Percentiles rank a stretch among this genome's conserved stretches.
Evolutionary conservation across 768 basidiomycete species (phyloP).

Genomic region (Boletus rufocinnamomeus): DNA sequence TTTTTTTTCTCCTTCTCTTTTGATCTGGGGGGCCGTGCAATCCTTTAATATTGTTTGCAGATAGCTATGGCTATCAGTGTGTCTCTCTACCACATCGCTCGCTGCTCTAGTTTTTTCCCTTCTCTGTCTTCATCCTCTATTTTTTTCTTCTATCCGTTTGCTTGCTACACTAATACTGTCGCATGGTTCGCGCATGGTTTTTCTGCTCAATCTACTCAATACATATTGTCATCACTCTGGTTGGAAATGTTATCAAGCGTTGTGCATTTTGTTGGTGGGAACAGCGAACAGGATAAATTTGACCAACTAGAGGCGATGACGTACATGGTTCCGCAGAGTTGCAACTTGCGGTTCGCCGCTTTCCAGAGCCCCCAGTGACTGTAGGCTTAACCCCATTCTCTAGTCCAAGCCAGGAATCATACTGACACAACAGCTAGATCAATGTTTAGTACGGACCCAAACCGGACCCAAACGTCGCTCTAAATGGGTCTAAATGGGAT

Average conservation of each 20-base stretch:
- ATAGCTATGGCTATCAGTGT: slow-evolving; percentile 15
- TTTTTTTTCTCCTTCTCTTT: background rate
- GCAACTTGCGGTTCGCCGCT: background rate
- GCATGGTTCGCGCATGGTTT: slow-evolving; percentile 25
- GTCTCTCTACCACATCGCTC: slow-evolving; percentile 5
- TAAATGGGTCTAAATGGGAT: too few species aligned
- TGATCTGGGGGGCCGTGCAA: background rate
- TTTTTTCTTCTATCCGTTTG: background rate
- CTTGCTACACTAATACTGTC: slow-evolving; percentile 24
- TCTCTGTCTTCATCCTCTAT: background rate
- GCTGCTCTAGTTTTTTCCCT: background rate
- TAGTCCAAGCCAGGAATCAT: background rate
- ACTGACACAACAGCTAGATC: too few species aligned
- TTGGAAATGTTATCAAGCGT: slow-evolving; percentile 16
- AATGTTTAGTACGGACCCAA: too few species aligned
- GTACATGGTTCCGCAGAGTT: background rate
- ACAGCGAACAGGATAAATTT: too few species aligned
- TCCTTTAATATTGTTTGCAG: slow-evolving; percentile 9
- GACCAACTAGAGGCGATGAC: background rate
- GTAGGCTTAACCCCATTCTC: too few species aligned
- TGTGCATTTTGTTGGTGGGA: slow-evolving; percentile 2
- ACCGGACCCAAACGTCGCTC: too few species aligned
- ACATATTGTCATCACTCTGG: slow-evolving; percentile 23
- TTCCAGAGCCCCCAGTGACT: too few species aligned
- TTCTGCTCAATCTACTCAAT: slow-evolving; percentile 31